These are phyloP conservation scores for Prunus salicina DNA, from an alignment of 306 rosid genomes.

Conservation along the genomic window DNA sequence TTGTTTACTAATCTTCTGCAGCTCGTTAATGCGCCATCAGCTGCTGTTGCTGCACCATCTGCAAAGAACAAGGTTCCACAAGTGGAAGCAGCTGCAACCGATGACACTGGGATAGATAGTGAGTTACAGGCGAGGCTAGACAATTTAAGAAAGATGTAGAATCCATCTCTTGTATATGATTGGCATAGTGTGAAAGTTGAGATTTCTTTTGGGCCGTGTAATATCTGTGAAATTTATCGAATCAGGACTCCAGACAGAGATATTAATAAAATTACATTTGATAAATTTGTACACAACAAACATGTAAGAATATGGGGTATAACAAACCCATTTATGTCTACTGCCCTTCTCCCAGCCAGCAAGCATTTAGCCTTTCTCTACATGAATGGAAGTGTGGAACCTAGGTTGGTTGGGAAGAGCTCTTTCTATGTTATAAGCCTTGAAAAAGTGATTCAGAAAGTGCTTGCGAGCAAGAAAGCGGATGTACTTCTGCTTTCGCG, in stretches of 20 bases:
- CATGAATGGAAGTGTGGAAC: too few relatives aligned
- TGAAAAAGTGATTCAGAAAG: too few relatives aligned
- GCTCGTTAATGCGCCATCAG: constrained; percentile 90
- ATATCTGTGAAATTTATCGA: constrained; percentile 29
- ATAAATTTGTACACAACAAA: background rate
- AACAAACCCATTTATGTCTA: too few relatives aligned
- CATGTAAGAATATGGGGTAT: background rate
- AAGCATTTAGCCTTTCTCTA: too few relatives aligned
- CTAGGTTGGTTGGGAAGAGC: too few relatives aligned
- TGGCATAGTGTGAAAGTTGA: constrained; percentile 29
- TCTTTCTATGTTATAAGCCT: too few relatives aligned
- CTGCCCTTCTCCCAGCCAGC: too few relatives aligned
- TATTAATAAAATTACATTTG: constrained; percentile 24
- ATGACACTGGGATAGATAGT: constrained; percentile 79
- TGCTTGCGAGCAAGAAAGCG: too few relatives aligned
- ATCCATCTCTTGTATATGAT: constrained; percentile 12
- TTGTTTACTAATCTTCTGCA: constrained; percentile 38
- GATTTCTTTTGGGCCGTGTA: constrained; percentile 25
- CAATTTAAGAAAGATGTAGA: constrained; percentile 82
- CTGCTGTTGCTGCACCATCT: constrained; percentile 79
- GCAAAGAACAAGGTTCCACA: constrained; percentile 69
- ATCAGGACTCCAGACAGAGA: constrained; percentile 18
- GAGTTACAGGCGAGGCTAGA: constrained; percentile 94
- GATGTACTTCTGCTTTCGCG: too few relatives aligned
- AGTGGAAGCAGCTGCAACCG: constrained; percentile 62